phyloP scores from a whole-genome alignment of 768 basidiomycete genomes.

The Leccinum variicolor region DNA sequence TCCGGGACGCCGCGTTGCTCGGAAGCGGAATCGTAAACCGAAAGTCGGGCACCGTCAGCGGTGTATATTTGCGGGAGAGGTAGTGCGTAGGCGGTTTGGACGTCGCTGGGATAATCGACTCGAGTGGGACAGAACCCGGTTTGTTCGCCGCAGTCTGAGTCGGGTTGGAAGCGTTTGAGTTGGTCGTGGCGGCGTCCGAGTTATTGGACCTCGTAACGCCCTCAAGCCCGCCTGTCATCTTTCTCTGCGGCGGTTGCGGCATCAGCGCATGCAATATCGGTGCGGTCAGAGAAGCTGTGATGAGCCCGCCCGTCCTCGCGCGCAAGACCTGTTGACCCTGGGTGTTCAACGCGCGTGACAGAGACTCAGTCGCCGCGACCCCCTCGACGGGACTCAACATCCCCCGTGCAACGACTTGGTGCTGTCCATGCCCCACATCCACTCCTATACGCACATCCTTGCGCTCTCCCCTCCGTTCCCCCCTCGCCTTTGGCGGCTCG shows the following conservation, averaged over 20 bases:
- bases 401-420: constrained; percentile 37
- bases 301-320: constrained; percentile 35
- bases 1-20: constrained; percentile 51
- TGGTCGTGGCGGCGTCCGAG: constrained; percentile 9
- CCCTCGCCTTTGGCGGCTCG: constrained; percentile 39
- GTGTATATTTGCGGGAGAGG: constrained; percentile 69
- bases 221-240: constrained; percentile 30
- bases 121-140: constrained; percentile 58
- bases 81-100: constrained; percentile 85
- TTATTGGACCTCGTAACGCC: constrained; percentile 9
- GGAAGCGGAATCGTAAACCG: constrained; percentile 56
- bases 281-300: constrained; percentile 43
- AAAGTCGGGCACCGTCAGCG: constrained; percentile 72
- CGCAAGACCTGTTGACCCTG: constrained; percentile 27
- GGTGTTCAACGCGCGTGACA: constrained; percentile 45
- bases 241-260: constrained; percentile 44
- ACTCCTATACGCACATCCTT: neutral
- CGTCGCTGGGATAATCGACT: constrained; percentile 77
- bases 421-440: constrained; percentile 21
- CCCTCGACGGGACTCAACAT: constrained; percentile 42
- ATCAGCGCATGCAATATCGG: constrained; percentile 63
- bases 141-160: constrained; percentile 29
- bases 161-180: neutral
- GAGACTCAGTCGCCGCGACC: constrained; percentile 41
- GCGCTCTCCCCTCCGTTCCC: constrained; percentile 38